Conservation (phyloP, 2,329 filamentous ascomycete species). For the Orbilia quercus region DNA sequence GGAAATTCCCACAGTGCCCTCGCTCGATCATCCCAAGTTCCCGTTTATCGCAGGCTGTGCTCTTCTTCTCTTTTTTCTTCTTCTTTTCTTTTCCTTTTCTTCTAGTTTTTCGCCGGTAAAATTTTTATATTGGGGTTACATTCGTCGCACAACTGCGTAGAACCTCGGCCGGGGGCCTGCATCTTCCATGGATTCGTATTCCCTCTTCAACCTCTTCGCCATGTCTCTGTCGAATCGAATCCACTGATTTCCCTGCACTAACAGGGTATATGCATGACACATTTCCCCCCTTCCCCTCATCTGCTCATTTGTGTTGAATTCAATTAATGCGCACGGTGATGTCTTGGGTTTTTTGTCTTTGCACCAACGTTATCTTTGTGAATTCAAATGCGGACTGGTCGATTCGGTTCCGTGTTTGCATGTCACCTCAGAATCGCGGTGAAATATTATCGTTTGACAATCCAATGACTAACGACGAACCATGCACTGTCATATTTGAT, state of each 20-base stretch:
- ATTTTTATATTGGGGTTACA: slow-evolving; percentile 51
- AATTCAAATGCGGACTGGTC: too few relatives aligned
- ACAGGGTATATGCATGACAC: slow-evolving; percentile 23
- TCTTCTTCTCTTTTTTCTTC: background rate
- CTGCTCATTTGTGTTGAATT: too few relatives aligned
- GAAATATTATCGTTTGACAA: slow-evolving; percentile 13
- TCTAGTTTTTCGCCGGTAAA: slow-evolving; percentile 14
- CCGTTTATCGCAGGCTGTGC: slow-evolving; percentile 13
- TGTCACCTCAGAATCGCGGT: slow-evolving; percentile 7
- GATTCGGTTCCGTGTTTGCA: slow-evolving; percentile 6
- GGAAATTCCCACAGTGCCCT: background rate
- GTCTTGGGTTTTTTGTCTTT: too few relatives aligned
- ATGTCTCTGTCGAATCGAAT: slow-evolving; percentile 35
- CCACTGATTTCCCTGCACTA: slow-evolving; percentile 14
- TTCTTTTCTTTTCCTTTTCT: slow-evolving; percentile 10
- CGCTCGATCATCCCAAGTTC: background rate
- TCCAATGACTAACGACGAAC: background rate
- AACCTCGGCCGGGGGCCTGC: slow-evolving; percentile 15
- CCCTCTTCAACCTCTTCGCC: slow-evolving; percentile 4
- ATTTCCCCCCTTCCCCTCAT: background rate
- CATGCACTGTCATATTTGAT: too few relatives aligned
- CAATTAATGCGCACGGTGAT: too few relatives aligned
- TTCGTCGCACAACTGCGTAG: slow-evolving; percentile 24
- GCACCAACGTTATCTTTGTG: too few relatives aligned
- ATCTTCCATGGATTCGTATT: slow-evolving; percentile 8